phyloP scores from a whole-genome alignment of 495 filamentous ascomycete genomes.

The Hypoxylon rickii region DNA sequence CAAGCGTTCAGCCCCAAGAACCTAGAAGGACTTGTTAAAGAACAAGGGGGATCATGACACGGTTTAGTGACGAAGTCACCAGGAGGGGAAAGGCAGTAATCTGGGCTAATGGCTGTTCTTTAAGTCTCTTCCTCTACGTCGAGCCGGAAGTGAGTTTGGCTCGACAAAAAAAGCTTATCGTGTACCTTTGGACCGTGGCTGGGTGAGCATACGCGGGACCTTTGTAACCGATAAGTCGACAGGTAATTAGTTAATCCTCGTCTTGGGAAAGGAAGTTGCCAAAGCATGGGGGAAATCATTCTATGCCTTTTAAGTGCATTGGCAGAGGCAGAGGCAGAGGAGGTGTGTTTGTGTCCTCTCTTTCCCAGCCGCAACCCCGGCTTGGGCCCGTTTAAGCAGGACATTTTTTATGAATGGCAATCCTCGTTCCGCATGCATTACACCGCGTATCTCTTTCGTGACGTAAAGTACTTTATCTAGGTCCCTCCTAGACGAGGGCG shows the following conservation, averaged over 20 bases:
- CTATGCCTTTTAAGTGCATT: background rate
- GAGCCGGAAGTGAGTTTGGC: slow-evolving; percentile 10
- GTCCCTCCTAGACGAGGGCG: background rate
- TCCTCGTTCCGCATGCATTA: slow-evolving; percentile 16
- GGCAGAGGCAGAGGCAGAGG: background rate
- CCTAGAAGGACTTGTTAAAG: background rate
- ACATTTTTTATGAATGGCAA: slow-evolving; percentile 23
- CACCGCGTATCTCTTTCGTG: no score
- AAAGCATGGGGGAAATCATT: background rate
- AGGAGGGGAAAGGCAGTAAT: background rate
- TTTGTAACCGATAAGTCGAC: slow-evolving; percentile 15
- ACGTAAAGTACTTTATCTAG: background rate
- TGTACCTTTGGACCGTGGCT: slow-evolving; percentile 19
- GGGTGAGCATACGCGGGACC: slow-evolving; percentile 27
- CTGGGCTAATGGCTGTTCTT: background rate
- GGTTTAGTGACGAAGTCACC: background rate
- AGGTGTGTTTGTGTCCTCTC: background rate
- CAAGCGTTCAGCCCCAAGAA: background rate
- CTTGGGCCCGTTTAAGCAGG: background rate
- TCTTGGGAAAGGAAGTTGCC: no score
- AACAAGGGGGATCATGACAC: background rate
- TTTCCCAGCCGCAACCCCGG: background rate
- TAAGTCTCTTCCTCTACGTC: slow-evolving; percentile 8
- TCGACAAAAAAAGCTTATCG: slow-evolving; percentile 4
- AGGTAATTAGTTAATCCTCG: no score